Conservation (phyloP, 495 filamentous ascomycete genomes). For the Lasiosphaeria miniovina region DNA sequence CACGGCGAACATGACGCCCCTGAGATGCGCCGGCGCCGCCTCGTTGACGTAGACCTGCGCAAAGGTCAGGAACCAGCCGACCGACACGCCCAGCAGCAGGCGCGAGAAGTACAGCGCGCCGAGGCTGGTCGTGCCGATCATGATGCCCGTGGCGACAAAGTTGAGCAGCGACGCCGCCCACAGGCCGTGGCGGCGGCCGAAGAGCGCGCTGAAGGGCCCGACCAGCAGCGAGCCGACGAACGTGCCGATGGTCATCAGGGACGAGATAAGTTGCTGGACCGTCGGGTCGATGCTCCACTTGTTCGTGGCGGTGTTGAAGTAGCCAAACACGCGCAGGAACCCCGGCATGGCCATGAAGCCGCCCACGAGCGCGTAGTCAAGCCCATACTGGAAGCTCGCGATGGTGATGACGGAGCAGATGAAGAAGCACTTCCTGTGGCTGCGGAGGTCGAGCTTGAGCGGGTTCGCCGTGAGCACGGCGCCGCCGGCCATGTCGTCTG, state of each 20-base stretch:
- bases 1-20: conserved; percentile 44
- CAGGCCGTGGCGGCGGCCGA: conserved; percentile 42
- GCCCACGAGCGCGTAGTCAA: conserved; percentile 36
- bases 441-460: conserved; percentile 15
- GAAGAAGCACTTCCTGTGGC: conserved; percentile 29
- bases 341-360: conserved; percentile 45
- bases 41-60: conserved; percentile 53
- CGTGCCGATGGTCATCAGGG: conserved; percentile 52
- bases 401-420: conserved; percentile 38
- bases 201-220: conserved; percentile 42
- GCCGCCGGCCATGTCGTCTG: not conserved
- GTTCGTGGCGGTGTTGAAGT: conserved; percentile 26
- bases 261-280: conserved; percentile 49
- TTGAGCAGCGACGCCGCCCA: conserved; percentile 43
- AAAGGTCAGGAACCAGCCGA: conserved; percentile 52
- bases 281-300: conserved; percentile 38
- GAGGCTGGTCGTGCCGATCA: conserved; percentile 47
- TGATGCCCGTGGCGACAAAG: conserved; percentile 42
- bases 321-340: conserved; percentile 45
- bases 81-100: conserved; percentile 47
- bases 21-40: conserved; percentile 36
- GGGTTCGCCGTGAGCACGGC: not conserved
- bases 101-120: conserved; percentile 48
- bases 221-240: conserved; percentile 47
- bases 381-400: conserved; percentile 40